Conservation (phyloP, 371 early-diverging fungal species). For the Thermomucor indicae-seudaticae region DNA sequence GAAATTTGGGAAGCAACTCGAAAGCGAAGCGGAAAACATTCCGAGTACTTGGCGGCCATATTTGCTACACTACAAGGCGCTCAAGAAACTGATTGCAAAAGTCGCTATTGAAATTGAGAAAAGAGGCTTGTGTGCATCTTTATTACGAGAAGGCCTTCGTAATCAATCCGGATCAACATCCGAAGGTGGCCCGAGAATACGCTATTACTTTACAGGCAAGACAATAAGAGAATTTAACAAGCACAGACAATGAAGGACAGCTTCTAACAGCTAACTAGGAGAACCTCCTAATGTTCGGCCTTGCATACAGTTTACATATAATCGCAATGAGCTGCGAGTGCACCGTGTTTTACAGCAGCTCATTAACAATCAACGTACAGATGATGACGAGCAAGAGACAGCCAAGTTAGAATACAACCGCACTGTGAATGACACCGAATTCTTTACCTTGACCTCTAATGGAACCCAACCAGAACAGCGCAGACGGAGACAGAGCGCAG, state of each 20-base stretch:
- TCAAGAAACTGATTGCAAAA: conserved; percentile 60
- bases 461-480: conserved; percentile 1
- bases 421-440: conserved; percentile 33
- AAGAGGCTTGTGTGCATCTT: conserved; percentile 45
- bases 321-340: conserved; percentile 17
- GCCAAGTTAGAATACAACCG: conserved; percentile 25
- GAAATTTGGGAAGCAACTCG: conserved; percentile 77
- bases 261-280: conserved; percentile 11
- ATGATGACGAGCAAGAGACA: neutral
- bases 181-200: conserved; percentile 30
- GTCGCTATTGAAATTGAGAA: conserved; percentile 69
- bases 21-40: conserved; percentile 63
- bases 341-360: conserved; percentile 12
- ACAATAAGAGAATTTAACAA: neutral
- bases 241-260: neutral
- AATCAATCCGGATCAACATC: conserved; percentile 14
- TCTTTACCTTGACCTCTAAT: conserved; percentile 21
- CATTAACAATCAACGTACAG: neutral
- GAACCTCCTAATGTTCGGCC: conserved; percentile 39
- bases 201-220: conserved; percentile 54
- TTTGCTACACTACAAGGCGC: conserved; percentile 60
- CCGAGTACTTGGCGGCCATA: conserved; percentile 68
- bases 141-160: conserved; percentile 44
- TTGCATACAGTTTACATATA: conserved; percentile 40
- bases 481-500: conserved; percentile 5